A percentile compares a stretch with the other conserved stretches of the same genome.
These are phyloP conservation scores for Solanum bukasovii DNA, from an alignment of 257 asterid genomes.

Conservation along the genomic window DNA sequence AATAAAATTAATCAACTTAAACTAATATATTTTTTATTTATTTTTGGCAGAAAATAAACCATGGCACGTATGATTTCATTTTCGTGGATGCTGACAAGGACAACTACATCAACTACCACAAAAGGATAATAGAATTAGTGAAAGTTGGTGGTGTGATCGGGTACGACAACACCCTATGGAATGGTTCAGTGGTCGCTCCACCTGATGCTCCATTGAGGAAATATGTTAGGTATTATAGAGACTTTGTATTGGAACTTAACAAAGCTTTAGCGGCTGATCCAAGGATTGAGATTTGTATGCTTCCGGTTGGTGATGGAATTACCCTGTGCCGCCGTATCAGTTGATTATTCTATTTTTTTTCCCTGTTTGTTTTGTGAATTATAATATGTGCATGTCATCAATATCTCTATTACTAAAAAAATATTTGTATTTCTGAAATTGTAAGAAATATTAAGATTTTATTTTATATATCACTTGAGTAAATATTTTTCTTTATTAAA, in stretches of 20 bases:
- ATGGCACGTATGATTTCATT: constrained; percentile 64
- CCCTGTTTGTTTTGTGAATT: background rate
- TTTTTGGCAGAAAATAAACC: constrained; percentile 20
- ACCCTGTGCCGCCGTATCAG: constrained; percentile 86
- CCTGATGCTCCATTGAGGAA: constrained; percentile 81
- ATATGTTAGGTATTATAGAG: constrained; percentile 65
- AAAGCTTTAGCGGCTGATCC: constrained; percentile 81
- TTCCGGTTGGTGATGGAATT: constrained; percentile 91
- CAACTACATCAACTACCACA: constrained; percentile 73
- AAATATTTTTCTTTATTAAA: too few species aligned
- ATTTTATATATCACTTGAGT: too few species aligned
- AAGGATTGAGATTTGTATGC: constrained; percentile 83
- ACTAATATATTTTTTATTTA: background rate
- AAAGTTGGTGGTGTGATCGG: constrained; percentile 82
- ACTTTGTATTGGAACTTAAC: constrained; percentile 75
- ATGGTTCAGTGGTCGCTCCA: constrained; percentile 81
- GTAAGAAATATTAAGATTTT: too few species aligned
- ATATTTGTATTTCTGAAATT: background rate
- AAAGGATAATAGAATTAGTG: constrained; percentile 62
- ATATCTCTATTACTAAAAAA: background rate
- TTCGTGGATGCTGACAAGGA: constrained; percentile 94
- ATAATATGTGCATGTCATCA: background rate
- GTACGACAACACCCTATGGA: constrained; percentile 90
- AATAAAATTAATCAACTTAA: background rate
- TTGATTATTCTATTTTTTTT: constrained; percentile 7